phyloP scores from a whole-genome alignment of 2,329 filamentous ascomycete genomes.

The Coleophoma crateriformis region DNA sequence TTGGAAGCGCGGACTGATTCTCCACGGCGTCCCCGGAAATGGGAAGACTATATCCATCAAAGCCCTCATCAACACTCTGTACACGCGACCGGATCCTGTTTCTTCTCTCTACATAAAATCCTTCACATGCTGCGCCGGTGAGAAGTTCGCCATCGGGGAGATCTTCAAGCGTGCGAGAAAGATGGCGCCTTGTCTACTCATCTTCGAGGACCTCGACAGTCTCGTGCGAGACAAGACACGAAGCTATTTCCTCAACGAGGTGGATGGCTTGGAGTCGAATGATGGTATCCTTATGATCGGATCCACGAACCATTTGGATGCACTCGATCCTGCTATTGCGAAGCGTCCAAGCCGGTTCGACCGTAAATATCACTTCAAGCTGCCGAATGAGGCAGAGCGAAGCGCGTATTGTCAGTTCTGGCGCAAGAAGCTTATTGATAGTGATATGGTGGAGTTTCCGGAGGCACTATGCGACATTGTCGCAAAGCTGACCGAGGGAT shows the following conservation, averaged over 20 bases:
- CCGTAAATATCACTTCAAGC: constrained; percentile 58
- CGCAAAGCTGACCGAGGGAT: constrained; percentile 54
- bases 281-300: constrained; percentile 67
- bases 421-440: constrained; percentile 49
- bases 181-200: constrained; percentile 62
- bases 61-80: constrained; percentile 61
- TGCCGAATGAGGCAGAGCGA: constrained; percentile 48
- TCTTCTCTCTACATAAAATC: constrained; percentile 59
- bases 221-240: constrained; percentile 54
- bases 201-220: constrained; percentile 68
- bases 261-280: constrained; percentile 64
- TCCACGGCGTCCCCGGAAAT: constrained; percentile 61
- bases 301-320: constrained; percentile 60
- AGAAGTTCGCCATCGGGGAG: constrained; percentile 44
- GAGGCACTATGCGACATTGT: constrained; percentile 50
- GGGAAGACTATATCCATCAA: constrained; percentile 70
- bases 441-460: constrained; percentile 53
- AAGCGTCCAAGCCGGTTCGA: constrained; percentile 63
- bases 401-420: constrained; percentile 56
- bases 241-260: constrained; percentile 68
- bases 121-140: constrained; percentile 41
- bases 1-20: constrained; percentile 67
- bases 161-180: constrained; percentile 56
- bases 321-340: constrained; percentile 59
- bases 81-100: constrained; percentile 42